Conservation (phyloP, 371 early-diverging fungal species). For the Mucor piriformis region DNA sequence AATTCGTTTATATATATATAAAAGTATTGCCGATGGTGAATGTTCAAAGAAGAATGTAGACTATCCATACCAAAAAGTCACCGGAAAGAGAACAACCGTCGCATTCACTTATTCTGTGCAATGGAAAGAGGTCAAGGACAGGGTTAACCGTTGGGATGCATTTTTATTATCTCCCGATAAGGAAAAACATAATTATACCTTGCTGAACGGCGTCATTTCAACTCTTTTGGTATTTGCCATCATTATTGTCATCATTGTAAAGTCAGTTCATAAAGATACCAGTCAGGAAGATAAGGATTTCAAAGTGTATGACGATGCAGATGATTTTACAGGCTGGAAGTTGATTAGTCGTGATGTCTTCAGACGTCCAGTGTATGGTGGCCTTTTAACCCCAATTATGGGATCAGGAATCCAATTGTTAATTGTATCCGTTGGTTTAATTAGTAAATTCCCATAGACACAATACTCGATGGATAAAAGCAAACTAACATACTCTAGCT, state of each 20-base stretch:
- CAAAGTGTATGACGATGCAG: conserved; percentile 39
- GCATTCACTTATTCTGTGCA: conserved; percentile 48
- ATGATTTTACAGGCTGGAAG: conserved; percentile 50
- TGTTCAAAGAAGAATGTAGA: conserved; percentile 42
- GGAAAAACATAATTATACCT: conserved; percentile 32
- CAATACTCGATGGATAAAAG: background rate
- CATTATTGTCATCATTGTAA: conserved; percentile 34
- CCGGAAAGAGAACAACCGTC: conserved; percentile 28
- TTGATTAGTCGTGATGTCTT: conserved; percentile 53
- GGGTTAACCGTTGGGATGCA: conserved; percentile 37
- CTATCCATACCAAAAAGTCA: conserved; percentile 40
- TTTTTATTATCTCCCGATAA: conserved; percentile 36
- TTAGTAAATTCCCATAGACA: conserved; percentile 19
- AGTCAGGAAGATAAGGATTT: conserved; percentile 16
- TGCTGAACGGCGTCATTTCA: conserved; percentile 35
- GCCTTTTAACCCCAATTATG: conserved; percentile 46
- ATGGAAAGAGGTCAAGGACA: conserved; percentile 43
- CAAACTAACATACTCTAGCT: background rate
- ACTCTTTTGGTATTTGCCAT: conserved; percentile 20
- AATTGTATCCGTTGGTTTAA: conserved; percentile 15
- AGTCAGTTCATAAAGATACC: conserved; percentile 33
- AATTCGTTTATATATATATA: background rate
- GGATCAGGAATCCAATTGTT: conserved; percentile 47
- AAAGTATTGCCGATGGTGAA: conserved; percentile 38
- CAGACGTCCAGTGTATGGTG: conserved; percentile 51